These are phyloP conservation scores for Malus sieversii DNA, from an alignment of 306 rosid species.

Conservation along the genomic window DNA sequence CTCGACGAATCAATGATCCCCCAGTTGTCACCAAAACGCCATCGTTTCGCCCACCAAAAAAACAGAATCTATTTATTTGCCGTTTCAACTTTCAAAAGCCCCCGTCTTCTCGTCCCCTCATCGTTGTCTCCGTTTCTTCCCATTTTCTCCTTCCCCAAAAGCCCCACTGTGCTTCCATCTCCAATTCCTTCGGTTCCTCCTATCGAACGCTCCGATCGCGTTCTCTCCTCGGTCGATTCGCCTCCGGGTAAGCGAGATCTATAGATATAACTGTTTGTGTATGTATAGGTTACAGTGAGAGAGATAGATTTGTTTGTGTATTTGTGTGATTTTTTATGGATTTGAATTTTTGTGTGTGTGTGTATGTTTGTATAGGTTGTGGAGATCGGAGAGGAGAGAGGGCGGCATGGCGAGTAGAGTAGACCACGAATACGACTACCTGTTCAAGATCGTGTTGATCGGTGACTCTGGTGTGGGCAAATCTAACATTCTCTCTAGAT, in stretches of 20 bases:
- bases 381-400: conserved; percentile 43
- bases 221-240: conserved; percentile 27
- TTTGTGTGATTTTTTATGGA: neutral
- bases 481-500: conserved; percentile 95
- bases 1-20: conserved; percentile 14
- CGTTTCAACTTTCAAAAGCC: conserved; percentile 12
- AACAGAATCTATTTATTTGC: conserved; percentile 24
- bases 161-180: neutral
- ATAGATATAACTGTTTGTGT: neutral
- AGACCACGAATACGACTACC: conserved; percentile 92
- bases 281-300: neutral
- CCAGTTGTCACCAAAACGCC: conserved; percentile 22
- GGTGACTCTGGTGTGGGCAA: conserved; percentile 98
- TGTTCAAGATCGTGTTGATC: conserved; percentile 96
- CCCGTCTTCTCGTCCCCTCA: conserved; percentile 13
- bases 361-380: neutral
- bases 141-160: conserved; percentile 9
- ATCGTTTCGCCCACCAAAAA: conserved; percentile 8
- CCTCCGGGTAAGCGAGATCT: conserved; percentile 45
- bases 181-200: neutral
- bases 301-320: neutral
- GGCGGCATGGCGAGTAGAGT: conserved; percentile 78
- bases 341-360: conserved; percentile 9
- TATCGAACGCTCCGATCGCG: neutral
- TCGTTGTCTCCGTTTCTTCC: conserved; percentile 20